Evolutionary conservation across 1,139 yeast genomes (phyloP), one percentile per base, ranked within the genome.

Genomic region (Casaregolazyma lundiana): DNA sequence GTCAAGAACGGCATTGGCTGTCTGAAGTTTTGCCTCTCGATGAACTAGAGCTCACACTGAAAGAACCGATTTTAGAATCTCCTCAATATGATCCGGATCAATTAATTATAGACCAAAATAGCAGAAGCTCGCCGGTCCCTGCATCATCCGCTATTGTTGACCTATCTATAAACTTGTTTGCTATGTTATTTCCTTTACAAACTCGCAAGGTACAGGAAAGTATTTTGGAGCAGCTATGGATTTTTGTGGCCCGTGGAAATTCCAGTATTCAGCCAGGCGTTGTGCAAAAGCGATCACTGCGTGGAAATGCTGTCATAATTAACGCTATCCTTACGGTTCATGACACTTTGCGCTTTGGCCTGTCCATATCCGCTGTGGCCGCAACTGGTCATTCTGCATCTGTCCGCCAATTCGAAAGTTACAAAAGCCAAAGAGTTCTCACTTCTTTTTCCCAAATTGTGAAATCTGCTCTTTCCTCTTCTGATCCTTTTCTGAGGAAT

Each of bases 201-300:
- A 78, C 90, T n/a, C 66, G 78, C 7, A 86, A 88, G 53, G 84
- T 92, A 47, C 97, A 92, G 60, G 82, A 84, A 48, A 88, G 97
- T 1, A 72, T 92, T 32, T 65, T 92, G 41, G 97, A 90, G 55
- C 89, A 84, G 50, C 68, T 92, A 52, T 74, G 90, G 55, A 71
- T 81, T 2, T 77, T 82, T 6, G 44, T 52, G 15, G 38, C 58
- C 4, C 47, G 62, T 2, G 48, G 53, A 8, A 43, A 38, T 29
- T 38, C 49, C 16, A 37, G 46, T 8, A 30, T 44, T 4, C 37
- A 40, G 34, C 49, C 43, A 34, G 35, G 62, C 69, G 35, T 26
- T 35, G 39, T 67, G 68, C 30, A 65, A 59, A 58, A 53, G 65
- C 49, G 50, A 13, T 26, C 46, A 36, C 56, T 57, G 2, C 49